phyloP scores from a whole-genome alignment of 2,329 filamentous ascomycete species.

The Zelopaecilomyces penicillatus region DNA sequence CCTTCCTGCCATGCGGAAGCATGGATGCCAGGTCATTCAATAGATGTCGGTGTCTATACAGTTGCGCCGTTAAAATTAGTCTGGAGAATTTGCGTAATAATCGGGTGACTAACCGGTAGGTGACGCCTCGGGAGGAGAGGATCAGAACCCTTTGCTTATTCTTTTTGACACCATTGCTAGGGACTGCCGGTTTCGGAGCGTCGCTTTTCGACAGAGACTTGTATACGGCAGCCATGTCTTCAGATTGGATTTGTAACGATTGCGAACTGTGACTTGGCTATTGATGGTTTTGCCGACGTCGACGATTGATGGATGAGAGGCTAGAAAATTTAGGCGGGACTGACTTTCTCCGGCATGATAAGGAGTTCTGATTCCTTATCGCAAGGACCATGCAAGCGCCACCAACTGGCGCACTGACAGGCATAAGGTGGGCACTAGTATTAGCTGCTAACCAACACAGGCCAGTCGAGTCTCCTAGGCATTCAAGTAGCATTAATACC shows the following conservation, averaged over 20 bases:
- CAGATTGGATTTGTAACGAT: not conserved
- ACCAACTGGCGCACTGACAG: too few species aligned
- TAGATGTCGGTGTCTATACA: slow-evolving; percentile 75
- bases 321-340: not conserved
- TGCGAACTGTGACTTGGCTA: not conserved
- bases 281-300: too few species aligned
- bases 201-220: slow-evolving; percentile 60
- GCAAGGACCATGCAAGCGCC: too few species aligned
- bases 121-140: slow-evolving; percentile 85
- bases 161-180: slow-evolving; percentile 44
- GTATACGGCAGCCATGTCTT: slow-evolving; percentile 59
- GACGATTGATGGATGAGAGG: not conserved
- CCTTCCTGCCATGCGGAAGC: slow-evolving; percentile 86
- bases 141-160: slow-evolving; percentile 77
- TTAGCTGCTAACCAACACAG: too few species aligned
- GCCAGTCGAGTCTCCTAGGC: too few species aligned
- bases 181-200: slow-evolving; percentile 40
- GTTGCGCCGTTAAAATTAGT: not conserved
- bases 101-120: slow-evolving; percentile 55
- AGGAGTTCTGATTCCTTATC: too few species aligned
- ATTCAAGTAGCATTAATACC: too few species aligned
- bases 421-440: too few species aligned
- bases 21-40: slow-evolving; percentile 82
- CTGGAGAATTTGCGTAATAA: too few species aligned
- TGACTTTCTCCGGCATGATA: too few species aligned